Evolutionary conservation across 2,329 filamentous ascomycete genomes (phyloP), one percentile per base, ranked within the genome.

Genomic region (Colletotrichum sp.): DNA sequence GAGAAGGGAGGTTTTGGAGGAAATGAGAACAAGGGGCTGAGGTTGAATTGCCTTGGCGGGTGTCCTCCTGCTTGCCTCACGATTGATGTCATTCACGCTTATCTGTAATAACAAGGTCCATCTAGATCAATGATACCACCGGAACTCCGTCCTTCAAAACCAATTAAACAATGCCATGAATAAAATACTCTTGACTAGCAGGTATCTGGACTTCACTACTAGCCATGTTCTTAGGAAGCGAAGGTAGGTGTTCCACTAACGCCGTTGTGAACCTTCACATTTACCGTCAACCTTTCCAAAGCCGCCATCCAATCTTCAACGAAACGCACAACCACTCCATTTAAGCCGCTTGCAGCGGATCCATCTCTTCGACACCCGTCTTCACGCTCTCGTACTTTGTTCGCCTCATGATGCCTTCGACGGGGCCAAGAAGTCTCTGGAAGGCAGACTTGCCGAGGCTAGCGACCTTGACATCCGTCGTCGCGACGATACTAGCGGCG

Each of bases 381-480:
- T 88, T 90, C 79, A 92, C 88, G 30, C 88, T 89, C 75, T 89
- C 87, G 79, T 93, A 93, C 81, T 89, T 89, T 62, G 91, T 95
- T 81, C 97, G 91, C 84, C 97, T 91, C 95, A 99, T 95, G 83
- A 98, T 97, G 76, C 95, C 93, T 85, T 98, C 96, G 32, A 98
- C 96, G 1, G 96, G 96, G 3, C 97, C 97, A 38, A 99, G 88
- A 80, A 99, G 87, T 79, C 97, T 90, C 87, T 98, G 96, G 86
- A 99, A 99, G 7, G 96, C 97, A 80, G 95, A 95, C 86, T 98
- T 98, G 79, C 96, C 96, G 63, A 99, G 88, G 64, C 93, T 95
- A 6, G 96, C 97, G 66, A 98, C 95, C 87, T 98, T 98, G 83
- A 98, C 94, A 77, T 98, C 95, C 8, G 94, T 94, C 84, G 92